These are phyloP conservation scores for Phalaenopsis hybrid DNA, from an alignment of 116 monocot species.

Conservation along the genomic window DNA sequence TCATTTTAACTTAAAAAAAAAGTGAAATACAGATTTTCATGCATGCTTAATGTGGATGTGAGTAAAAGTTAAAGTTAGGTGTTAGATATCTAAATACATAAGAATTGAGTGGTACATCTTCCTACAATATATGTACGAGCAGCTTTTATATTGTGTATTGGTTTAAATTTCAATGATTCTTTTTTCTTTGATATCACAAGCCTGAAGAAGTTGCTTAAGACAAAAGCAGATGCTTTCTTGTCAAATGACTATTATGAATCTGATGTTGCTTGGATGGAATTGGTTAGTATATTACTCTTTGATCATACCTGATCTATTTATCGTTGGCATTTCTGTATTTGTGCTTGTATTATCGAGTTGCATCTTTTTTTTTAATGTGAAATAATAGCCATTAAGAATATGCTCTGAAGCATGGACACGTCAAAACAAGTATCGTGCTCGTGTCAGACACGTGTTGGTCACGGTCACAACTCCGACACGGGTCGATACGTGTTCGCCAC, in stretches of 20 bases:
- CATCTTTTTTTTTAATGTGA: background rate
- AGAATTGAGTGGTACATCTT: too few relatives aligned
- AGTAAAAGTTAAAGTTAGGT: too few relatives aligned
- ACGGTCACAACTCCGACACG: too few relatives aligned
- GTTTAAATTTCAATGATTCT: background rate
- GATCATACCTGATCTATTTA: background rate
- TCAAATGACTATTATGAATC: constrained; percentile 98
- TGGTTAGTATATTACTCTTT: constrained; percentile 44
- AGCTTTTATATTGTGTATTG: background rate
- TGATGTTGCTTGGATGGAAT: constrained; percentile 94
- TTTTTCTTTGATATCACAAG: constrained; percentile 26
- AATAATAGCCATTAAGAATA: background rate
- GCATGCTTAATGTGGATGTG: too few relatives aligned
- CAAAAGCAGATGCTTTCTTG: constrained; percentile 87
- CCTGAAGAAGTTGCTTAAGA: constrained; percentile 67
- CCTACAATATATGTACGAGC: background rate
- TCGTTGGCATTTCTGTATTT: constrained; percentile 2
- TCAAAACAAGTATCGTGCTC: too few relatives aligned
- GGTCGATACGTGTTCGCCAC: too few relatives aligned
- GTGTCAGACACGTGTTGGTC: too few relatives aligned
- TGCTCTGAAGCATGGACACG: too few relatives aligned
- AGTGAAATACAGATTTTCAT: too few relatives aligned
- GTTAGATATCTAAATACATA: too few relatives aligned
- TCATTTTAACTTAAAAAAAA: too few relatives aligned
- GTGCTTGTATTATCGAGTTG: background rate